A percentile compares a stretch with the other conserved stretches of the same genome.
phyloP scores from a whole-genome alignment of 192 early-diverging fungal genomes.

The Rhizophagus clarus region DNA sequence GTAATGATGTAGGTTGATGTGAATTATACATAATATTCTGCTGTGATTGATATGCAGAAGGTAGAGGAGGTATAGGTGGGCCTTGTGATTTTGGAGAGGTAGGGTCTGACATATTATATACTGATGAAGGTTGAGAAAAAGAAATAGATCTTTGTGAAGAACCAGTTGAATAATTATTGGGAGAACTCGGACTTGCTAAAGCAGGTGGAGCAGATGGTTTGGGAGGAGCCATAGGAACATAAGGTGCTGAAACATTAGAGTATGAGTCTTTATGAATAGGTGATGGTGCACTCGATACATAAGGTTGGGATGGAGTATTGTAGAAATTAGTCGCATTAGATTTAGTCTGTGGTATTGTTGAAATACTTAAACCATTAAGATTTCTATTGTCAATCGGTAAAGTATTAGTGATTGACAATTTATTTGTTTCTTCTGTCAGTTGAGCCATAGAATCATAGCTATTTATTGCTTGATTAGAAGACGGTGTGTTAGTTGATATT shows the following conservation, averaged over 20 bases:
- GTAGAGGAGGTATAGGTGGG: neutral
- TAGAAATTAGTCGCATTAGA: neutral
- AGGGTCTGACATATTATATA: neutral
- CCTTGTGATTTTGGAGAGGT: neutral
- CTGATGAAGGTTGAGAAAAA: neutral
- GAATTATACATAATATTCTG: neutral
- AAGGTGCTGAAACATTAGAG: neutral
- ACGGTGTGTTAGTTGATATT: constrained; percentile 21
- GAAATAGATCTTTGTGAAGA: neutral
- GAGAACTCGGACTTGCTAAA: neutral
- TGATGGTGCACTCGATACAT: neutral
- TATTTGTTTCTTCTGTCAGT: constrained; percentile 5
- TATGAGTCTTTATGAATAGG: neutral
- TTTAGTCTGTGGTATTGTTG: neutral
- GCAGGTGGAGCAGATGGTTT: neutral
- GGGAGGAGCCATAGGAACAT: neutral
- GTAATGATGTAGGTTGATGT: constrained; percentile 3
- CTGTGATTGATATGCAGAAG: neutral
- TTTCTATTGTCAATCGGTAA: constrained; percentile 23
- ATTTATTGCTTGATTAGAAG: constrained; percentile 12
- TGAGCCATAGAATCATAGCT: neutral
- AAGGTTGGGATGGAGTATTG: neutral
- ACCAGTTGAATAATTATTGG: neutral
- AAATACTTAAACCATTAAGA: neutral
- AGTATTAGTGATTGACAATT: constrained; percentile 27